Evolutionary conservation across 2,329 filamentous ascomycete species (phyloP).

Genomic region (Ophiostoma triangulosporum): DNA sequence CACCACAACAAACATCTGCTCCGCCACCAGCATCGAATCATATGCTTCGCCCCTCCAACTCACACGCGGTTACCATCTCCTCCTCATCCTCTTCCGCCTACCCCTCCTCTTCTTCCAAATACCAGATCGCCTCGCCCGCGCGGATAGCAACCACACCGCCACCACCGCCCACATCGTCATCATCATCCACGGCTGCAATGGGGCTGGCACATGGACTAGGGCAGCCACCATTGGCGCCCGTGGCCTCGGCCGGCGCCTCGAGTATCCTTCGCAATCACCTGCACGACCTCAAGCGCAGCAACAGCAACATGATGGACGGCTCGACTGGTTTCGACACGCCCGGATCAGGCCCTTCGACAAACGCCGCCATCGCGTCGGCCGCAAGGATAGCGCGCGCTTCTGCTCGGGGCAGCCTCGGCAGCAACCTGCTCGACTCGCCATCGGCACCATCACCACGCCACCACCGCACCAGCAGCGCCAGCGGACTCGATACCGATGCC

Average conservation of each 20-base stretch:
- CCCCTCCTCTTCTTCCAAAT: neutral
- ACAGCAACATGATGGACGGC: neutral
- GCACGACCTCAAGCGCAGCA: neutral
- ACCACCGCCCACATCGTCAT: slow-evolving; percentile 1
- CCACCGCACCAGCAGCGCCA: slow-evolving; percentile 22
- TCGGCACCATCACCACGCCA: slow-evolving; percentile 19
- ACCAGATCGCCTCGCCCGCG: neutral
- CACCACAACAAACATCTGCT: neutral
- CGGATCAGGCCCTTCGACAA: neutral
- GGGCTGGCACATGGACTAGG: neutral
- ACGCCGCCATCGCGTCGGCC: neutral
- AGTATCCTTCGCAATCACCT: neutral
- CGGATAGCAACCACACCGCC: slow-evolving; percentile 11
- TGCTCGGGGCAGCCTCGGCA: slow-evolving; percentile 3
- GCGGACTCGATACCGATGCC: slow-evolving; percentile 33
- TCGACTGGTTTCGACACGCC: neutral
- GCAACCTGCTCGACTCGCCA: slow-evolving; percentile 5
- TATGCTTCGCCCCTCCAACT: neutral
- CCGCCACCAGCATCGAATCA: neutral
- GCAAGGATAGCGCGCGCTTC: slow-evolving; percentile 6
- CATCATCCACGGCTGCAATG: neutral
- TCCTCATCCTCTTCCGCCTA: neutral
- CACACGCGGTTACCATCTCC: neutral
- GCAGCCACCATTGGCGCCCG: neutral
- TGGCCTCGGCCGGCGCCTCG: neutral